These are phyloP conservation scores for Tolypocladium album DNA, from an alignment of 2,329 filamentous ascomycete species.

Conservation along the genomic window DNA sequence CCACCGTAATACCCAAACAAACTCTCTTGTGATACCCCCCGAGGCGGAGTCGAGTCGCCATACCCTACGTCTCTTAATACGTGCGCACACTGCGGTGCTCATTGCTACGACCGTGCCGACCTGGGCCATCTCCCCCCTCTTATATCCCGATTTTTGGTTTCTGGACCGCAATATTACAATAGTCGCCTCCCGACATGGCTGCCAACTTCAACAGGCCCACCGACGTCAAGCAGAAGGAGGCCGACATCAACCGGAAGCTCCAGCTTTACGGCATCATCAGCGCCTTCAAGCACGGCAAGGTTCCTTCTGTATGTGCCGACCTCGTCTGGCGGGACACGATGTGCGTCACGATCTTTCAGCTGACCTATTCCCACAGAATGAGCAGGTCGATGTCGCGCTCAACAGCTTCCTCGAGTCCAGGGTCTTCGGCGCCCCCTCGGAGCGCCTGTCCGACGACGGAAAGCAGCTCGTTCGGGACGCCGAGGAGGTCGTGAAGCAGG, in stretches of 20 bases:
- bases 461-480: conserved; percentile 68
- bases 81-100: not conserved
- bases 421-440: conserved; percentile 57
- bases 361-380: conserved; percentile 48
- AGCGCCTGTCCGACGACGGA: conserved; percentile 74
- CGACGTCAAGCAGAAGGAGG: conserved; percentile 66
- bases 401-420: conserved; percentile 75
- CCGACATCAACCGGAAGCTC: conserved; percentile 84
- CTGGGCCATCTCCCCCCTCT: not conserved
- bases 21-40: conserved; percentile 19
- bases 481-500: conserved; percentile 68
- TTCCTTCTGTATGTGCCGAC: conserved; percentile 60
- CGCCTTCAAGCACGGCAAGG: conserved; percentile 83
- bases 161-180: conserved; percentile 2
- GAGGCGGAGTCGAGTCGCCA: not conserved
- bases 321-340: not conserved
- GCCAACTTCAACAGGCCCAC: conserved; percentile 60
- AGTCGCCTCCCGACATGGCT: conserved; percentile 19
- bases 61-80: not conserved
- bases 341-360: not conserved
- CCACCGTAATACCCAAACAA: conserved; percentile 11
- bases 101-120: not conserved
- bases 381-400: conserved; percentile 89
- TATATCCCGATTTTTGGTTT: not conserved
- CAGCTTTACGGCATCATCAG: conserved; percentile 84